Evolutionary conservation across 805 yeast genomes (phyloP).

Genomic region (Grigorovia yakushimaensis): DNA sequence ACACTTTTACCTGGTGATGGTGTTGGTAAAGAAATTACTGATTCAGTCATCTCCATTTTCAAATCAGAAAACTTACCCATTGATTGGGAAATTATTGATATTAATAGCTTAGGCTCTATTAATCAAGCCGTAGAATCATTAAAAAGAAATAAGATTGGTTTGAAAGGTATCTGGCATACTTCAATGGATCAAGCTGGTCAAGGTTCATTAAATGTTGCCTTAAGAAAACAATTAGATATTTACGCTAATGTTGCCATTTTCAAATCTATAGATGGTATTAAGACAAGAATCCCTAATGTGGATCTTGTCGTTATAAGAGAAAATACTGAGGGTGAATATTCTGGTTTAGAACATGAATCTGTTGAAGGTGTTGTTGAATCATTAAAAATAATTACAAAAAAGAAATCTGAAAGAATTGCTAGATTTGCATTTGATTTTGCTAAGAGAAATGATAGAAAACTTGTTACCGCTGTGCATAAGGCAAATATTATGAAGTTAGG

Average conservation of each 20-base stretch:
- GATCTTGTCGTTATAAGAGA: conserved; percentile 95
- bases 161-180: conserved; percentile 92
- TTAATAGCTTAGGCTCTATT: conserved; percentile 52
- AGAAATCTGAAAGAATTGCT: conserved; percentile 94
- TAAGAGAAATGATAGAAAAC: conserved; percentile 78
- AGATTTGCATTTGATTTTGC: conserved; percentile 97
- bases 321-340: conserved; percentile 98
- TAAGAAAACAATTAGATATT: conserved; percentile 92
- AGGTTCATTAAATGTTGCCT: conserved; percentile 88
- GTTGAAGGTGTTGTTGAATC: conserved; percentile 98
- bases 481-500: conserved; percentile 98
- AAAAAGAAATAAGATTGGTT: conserved; percentile 93
- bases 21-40: conserved; percentile 92
- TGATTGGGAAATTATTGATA: conserved; percentile 82
- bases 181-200: conserved; percentile 67
- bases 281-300: conserved; percentile 78
- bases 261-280: conserved; percentile 89
- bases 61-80: conserved; percentile 81
- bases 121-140: conserved; percentile 81
- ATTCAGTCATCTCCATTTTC: conserved; percentile 85
- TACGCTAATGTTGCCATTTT: conserved; percentile 91
- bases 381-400: conserved; percentile 85
- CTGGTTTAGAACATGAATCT: conserved; percentile 95
- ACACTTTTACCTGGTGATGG: conserved; percentile 98
- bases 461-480: conserved; percentile 95